Percentiles rank a stretch among this genome's conserved stretches.
These are phyloP conservation scores for Xerocomellus dryophilus DNA, from an alignment of 768 basidiomycete species.

Conservation along the genomic window DNA sequence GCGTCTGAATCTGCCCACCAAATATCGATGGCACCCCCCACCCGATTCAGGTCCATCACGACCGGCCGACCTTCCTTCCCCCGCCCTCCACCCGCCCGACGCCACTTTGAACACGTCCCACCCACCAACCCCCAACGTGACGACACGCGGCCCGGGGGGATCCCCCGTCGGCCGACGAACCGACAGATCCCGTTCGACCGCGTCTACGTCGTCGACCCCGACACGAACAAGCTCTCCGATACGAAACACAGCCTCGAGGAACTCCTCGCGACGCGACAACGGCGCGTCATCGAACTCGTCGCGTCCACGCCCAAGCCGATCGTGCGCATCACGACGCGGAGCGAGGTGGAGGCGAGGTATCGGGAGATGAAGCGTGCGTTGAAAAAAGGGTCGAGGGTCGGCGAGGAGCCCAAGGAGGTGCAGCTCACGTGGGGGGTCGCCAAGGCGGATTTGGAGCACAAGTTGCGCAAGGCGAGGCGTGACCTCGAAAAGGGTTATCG, in stretches of 20 bases:
- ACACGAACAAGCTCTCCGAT: slow-evolving; percentile 38
- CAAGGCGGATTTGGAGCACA: slow-evolving; percentile 59
- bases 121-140: background rate
- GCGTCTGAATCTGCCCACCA: background rate
- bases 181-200: slow-evolving; percentile 40
- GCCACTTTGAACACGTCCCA: slow-evolving; percentile 1
- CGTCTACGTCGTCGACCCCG: slow-evolving; percentile 49
- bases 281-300: slow-evolving; percentile 54
- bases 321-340: slow-evolving; percentile 55
- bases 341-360: slow-evolving; percentile 39
- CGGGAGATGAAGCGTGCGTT: slow-evolving; percentile 36
- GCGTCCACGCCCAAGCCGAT: slow-evolving; percentile 47
- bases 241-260: slow-evolving; percentile 33
- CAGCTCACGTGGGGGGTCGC: slow-evolving; percentile 69
- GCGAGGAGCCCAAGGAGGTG: slow-evolving; percentile 55
- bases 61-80: background rate
- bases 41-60: background rate
- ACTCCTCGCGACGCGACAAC: slow-evolving; percentile 47
- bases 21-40: background rate
- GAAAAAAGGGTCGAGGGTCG: slow-evolving; percentile 29
- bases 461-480: slow-evolving; percentile 54
- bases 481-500: slow-evolving; percentile 59
- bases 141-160: too few relatives aligned
- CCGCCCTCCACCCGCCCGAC: slow-evolving; percentile 15
- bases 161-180: slow-evolving; percentile 26